phyloP scores from a whole-genome alignment of 257 asterid genomes.

The Plantago elongata region DNA sequence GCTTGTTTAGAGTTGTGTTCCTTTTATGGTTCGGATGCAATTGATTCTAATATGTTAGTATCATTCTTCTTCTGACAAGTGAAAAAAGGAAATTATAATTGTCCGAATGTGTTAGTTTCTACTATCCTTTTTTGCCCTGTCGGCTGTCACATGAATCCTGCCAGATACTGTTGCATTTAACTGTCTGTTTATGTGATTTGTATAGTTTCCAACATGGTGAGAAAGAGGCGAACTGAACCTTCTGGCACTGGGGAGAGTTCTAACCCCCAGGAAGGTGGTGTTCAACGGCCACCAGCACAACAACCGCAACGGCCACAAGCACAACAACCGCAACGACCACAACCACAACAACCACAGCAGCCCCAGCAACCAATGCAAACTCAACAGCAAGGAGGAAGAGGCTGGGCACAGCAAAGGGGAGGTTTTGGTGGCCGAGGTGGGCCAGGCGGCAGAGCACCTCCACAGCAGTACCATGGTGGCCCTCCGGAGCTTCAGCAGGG shows the following conservation, averaged over 20 bases:
- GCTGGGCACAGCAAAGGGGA: constrained; percentile 47
- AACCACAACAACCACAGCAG: constrained; percentile 35
- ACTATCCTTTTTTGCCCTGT: neutral
- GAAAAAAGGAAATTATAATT: too few relatives aligned
- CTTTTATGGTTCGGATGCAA: too few relatives aligned
- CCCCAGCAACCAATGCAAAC: constrained; percentile 32
- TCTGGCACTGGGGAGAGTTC: constrained; percentile 63
- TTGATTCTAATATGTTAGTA: too few relatives aligned
- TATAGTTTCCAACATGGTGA: constrained; percentile 54
- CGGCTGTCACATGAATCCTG: neutral
- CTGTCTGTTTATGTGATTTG: constrained; percentile 10
- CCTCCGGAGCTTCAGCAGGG: constrained; percentile 39
- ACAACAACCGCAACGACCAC: constrained; percentile 30
- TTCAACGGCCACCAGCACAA: constrained; percentile 46
- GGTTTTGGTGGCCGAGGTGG: constrained; percentile 49
- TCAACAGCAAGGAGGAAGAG: constrained; percentile 46
- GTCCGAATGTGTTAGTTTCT: neutral
- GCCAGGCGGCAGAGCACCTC: constrained; percentile 32
- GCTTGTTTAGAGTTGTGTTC: neutral
- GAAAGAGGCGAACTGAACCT: constrained; percentile 70
- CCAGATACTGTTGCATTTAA: constrained; percentile 1
- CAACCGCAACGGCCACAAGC: constrained; percentile 35
- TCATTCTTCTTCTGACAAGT: too few relatives aligned
- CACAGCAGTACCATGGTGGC: constrained; percentile 34
- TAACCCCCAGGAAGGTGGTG: constrained; percentile 46